Conservation (phyloP, 495 filamentous ascomycete species). For the Apiosordaria backusii region DNA sequence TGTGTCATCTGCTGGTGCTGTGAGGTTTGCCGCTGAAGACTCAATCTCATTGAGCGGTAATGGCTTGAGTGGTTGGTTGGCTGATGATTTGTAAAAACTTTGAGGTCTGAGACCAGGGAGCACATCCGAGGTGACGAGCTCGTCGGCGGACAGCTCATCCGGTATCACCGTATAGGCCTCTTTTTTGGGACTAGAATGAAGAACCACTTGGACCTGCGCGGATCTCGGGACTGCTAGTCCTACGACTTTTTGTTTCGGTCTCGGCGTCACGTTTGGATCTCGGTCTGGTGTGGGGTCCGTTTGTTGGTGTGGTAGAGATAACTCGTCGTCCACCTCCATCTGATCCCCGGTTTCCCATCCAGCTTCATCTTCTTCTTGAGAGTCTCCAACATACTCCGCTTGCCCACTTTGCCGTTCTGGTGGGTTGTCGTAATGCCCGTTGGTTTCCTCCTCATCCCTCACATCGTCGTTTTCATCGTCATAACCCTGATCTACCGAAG, state of each 20-base stretch:
- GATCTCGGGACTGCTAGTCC: not conserved
- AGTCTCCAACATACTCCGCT: not conserved
- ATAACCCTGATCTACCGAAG: not conserved
- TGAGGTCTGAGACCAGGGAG: not conserved
- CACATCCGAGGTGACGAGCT: conserved; percentile 12
- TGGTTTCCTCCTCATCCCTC: not conserved
- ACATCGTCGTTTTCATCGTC: not conserved
- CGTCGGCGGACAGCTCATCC: conserved; percentile 1
- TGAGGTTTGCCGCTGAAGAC: not conserved
- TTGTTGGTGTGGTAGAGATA: not conserved
- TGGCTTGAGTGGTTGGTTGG: not conserved
- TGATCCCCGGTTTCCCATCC: conserved; percentile 4
- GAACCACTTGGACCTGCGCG: not conserved
- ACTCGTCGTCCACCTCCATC: conserved; percentile 5
- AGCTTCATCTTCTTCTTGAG: not conserved
- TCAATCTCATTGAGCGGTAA: not conserved
- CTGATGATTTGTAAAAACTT: not conserved
- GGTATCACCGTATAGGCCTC: not conserved
- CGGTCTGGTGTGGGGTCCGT: not conserved
- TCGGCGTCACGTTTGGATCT: not conserved
- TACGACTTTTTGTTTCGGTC: not conserved
- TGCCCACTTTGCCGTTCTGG: not conserved
- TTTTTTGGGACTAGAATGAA: conserved; percentile 15
- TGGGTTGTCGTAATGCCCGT: not conserved
- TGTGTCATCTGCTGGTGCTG: not conserved